Conservation (phyloP, 495 filamentous ascomycete species). For the Copromyces sp. region DNA sequence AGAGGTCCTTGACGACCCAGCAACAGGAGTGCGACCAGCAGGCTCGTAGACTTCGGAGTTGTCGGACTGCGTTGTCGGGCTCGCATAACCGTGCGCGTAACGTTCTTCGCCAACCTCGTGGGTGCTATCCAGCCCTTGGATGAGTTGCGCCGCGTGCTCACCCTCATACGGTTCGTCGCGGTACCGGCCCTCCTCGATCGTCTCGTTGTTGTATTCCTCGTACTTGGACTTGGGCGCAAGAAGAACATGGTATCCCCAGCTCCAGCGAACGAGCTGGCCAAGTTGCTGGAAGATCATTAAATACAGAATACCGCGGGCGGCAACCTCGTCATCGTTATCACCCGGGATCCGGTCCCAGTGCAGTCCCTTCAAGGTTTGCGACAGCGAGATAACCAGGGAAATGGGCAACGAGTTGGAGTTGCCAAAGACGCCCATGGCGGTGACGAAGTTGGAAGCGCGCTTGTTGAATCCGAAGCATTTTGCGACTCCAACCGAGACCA, state of each 20-base stretch:
- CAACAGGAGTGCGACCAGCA: constrained; percentile 37
- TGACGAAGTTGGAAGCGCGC: constrained; percentile 81
- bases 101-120: constrained; percentile 16
- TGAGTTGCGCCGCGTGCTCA: constrained; percentile 16
- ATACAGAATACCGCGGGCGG: constrained; percentile 87
- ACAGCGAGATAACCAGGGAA: constrained; percentile 86
- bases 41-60: constrained; percentile 34
- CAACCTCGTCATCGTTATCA: constrained; percentile 93
- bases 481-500: constrained; percentile 57
- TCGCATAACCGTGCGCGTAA: constrained; percentile 3
- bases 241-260: constrained; percentile 92
- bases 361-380: constrained; percentile 79
- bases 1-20: constrained; percentile 28
- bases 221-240: constrained; percentile 71
- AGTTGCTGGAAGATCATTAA: constrained; percentile 96
- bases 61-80: constrained; percentile 20
- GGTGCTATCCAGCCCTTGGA: constrained; percentile 20
- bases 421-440: constrained; percentile 95
- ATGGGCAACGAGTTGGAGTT: constrained; percentile 98
- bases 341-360: constrained; percentile 87
- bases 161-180: constrained; percentile 44
- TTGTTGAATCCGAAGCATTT: constrained; percentile 71
- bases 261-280: constrained; percentile 91
- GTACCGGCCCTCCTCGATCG: constrained; percentile 61
- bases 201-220: constrained; percentile 44